Base-by-base conservation (phyloP, 1,139 yeast species). In the Debaryomyces udenii region DNA sequence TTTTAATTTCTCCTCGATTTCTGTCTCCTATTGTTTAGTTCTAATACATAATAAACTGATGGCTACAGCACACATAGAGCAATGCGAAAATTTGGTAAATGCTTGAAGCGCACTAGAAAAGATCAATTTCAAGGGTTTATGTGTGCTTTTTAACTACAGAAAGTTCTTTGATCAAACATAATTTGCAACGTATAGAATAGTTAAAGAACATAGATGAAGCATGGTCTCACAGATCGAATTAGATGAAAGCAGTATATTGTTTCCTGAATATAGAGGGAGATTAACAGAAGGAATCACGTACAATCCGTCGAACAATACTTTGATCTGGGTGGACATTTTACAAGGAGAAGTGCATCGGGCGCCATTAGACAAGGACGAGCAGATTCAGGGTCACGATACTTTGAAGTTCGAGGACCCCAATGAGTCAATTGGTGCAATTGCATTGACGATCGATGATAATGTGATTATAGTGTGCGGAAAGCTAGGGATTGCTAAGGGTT, bases 301-400 rank as follows among this genome's bases (percentile, higher is more conserved):
- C 58, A 79, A 83, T 50, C 70, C 72, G 2, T 64, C 74, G 36
- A 80, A 79, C 52, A 70, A 80, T 52, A 65, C 84, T 0, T 61
- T 85, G 15, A 59, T 81, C 31, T 86, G 93, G 90, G 80, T 84
- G 2, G 93, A 86, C 55, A 83, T 85, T 48, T 75, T 74, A 39
- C 64, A 61, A 17, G 88, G 81, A 1, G 74, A 78, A 46, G 68
- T 83, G 13, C 85, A 81, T 53, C 63, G 84, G 34, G 69, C 72
- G 2, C 49, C 50, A 6, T 49, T 64, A 15, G 56, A 57, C 14
- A 52, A 53, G 3, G 49, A 51, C 20, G 42, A 45, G 15, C 43
- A 44, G 2, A 57, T 53, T 9, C 44, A 50, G 34, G 48, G 56
- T 3, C 83, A 80, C 50, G 70, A 77, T 45, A 59, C 63, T 5